Base-by-base conservation (phyloP, 2,329 filamentous ascomycete genomes). In the Chaetomiaceae sp. region DNA sequence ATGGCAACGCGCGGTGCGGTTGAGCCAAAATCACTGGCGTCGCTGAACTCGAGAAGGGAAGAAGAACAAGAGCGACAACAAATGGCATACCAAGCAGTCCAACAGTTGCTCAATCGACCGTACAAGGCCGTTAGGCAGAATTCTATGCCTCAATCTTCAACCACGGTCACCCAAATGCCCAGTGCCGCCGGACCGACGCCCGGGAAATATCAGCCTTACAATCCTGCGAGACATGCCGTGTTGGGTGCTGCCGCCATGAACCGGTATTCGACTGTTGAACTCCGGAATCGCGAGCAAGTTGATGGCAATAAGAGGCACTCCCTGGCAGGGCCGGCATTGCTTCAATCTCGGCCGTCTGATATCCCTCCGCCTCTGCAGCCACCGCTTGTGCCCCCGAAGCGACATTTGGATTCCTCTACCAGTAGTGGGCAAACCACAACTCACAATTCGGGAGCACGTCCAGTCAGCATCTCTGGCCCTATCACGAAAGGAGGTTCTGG, bases 311-410 rank as follows among this genome's bases (percentile, higher is more conserved):
- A 59, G 40, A 49, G 54, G 14, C 54, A 56, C 16, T 62, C 63
- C 3, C 51, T 69, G 3, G 53, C 53, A 0, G 62, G 61, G 7
- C 37, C 53, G 5, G 46, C 41, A 2, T 40, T 52, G 16, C 10
- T 49, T 9, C 63, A 60, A 16, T 53, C 61, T 8, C 51, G 53
- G 5, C 57, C 60, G 4, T 50, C 59, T 13, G 53, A 60, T 29
- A 54, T 67, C 4, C 62, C 62, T 10, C 50, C 63, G 11, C 45
- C 60, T 4, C 52, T 67, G 16, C 58, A 63, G 23, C 62, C 62
- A 7, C 59, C 65, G 1, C 58, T 60, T 27, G 21, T 57, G 6
- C 58, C 62, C 1, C 51, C 61, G 1, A 65, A 60, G 44, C 48
- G 36, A 18, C 57, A 55, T 4, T 16, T 58, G 16, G 48, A 58